Conservation (phyloP, 1,284 basidiomycete species). For the Polyporus tsugae region DNA sequence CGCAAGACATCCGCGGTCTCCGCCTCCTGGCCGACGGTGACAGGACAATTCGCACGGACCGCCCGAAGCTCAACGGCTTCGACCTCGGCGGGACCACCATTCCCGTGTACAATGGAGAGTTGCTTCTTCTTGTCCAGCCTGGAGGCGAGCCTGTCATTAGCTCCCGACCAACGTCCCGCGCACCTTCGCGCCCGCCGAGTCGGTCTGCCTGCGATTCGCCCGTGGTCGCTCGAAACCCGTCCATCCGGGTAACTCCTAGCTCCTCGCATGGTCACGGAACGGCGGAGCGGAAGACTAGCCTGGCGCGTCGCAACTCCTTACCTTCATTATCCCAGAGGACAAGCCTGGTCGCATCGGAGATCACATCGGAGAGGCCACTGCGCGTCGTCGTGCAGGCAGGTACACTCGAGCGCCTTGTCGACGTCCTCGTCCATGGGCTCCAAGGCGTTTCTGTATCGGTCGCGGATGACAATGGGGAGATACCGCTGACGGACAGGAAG, state of each 20-base stretch:
- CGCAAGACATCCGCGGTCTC: constrained; percentile 58
- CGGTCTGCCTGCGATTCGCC: constrained; percentile 52
- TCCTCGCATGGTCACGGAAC: constrained; percentile 67
- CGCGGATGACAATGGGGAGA: constrained; percentile 85
- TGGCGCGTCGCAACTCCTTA: constrained; percentile 77
- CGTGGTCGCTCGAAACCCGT: constrained; percentile 59
- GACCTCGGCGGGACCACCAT: constrained; percentile 74
- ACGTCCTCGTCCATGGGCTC: constrained; percentile 79
- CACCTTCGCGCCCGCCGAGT: constrained; percentile 71
- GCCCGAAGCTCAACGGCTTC: constrained; percentile 38
- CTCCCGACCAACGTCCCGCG: constrained; percentile 66
- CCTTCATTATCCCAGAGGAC: constrained; percentile 74
- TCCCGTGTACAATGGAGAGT: constrained; percentile 75
- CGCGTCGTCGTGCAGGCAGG: constrained; percentile 81
- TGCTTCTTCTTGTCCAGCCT: constrained; percentile 71
- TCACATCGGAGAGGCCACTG: constrained; percentile 70
- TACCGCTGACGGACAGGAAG: constrained; percentile 73
- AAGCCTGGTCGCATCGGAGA: constrained; percentile 63
- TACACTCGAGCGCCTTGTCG: constrained; percentile 75
- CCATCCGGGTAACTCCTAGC: constrained; percentile 77
- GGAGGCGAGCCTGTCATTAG: constrained; percentile 47
- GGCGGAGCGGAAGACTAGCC: constrained; percentile 72
- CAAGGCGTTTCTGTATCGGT: constrained; percentile 79
- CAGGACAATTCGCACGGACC: constrained; percentile 26
- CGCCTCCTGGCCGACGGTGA: constrained; percentile 42